Conservation (phyloP, 2,329 filamentous ascomycete species). For the Colletotrichum paranaense region DNA sequence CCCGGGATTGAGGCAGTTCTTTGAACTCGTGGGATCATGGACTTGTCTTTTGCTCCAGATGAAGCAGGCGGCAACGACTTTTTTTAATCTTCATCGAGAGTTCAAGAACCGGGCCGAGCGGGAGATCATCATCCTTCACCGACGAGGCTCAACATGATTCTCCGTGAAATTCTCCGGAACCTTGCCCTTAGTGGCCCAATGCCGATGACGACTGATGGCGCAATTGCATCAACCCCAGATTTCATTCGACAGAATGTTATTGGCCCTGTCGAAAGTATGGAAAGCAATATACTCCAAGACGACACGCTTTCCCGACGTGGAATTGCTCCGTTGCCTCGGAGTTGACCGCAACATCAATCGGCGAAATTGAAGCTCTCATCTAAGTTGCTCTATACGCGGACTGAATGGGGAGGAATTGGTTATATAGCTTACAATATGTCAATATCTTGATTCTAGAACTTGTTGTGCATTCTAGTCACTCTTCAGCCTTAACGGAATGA, state of each 20-base stretch:
- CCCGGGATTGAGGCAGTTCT: no score
- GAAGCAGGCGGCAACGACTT: neutral
- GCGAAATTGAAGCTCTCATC: conserved; percentile 12
- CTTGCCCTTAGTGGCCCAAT: conserved; percentile 14
- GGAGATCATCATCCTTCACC: conserved; percentile 14
- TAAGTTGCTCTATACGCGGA: no score
- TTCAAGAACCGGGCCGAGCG: neutral
- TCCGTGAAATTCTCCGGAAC: conserved; percentile 35
- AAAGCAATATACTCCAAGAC: neutral
- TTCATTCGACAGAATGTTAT: conserved; percentile 8
- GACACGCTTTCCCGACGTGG: conserved; percentile 10
- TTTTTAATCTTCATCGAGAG: neutral
- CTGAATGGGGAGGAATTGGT: neutral
- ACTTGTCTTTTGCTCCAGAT: no score
- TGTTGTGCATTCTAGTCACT: neutral
- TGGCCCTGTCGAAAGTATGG: neutral
- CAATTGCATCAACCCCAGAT: conserved; percentile 18
- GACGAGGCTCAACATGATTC: conserved; percentile 2
- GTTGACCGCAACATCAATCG: conserved; percentile 2
- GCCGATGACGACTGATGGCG: conserved; percentile 35
- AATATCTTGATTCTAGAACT: neutral
- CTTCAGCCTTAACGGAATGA: no score
- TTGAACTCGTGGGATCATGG: no score
- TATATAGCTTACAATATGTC: neutral
- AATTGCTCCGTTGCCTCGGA: conserved; percentile 10